phyloP scores from a whole-genome alignment of 345 rosid species.

The Aquilaria yunnanensis region DNA sequence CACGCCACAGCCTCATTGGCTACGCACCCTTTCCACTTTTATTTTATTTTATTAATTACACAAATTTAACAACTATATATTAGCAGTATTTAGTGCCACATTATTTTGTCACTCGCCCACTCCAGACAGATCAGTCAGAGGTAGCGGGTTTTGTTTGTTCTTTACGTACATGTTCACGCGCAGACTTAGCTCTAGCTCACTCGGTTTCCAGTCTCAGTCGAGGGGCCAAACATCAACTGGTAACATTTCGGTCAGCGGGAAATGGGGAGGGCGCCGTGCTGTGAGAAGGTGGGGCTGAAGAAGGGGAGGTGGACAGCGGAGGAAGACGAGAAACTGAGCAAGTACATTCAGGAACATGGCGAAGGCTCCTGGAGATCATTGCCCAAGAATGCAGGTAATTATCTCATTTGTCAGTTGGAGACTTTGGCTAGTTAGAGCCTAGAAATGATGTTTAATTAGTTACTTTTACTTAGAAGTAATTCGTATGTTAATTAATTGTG shows the following conservation, averaged over 20 bases:
- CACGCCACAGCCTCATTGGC: neutral
- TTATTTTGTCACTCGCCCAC: neutral
- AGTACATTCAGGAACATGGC: constrained; percentile 46
- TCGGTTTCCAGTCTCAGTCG: neutral
- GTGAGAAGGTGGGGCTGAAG: constrained; percentile 60
- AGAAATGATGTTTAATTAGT: neutral
- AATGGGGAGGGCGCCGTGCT: constrained; percentile 77
- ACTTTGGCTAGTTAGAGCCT: too few species aligned
- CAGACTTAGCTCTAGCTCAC: neutral
- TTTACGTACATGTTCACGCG: neutral
- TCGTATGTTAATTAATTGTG: neutral
- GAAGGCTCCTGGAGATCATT: constrained; percentile 70
- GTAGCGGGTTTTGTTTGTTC: neutral
- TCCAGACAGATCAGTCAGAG: neutral
- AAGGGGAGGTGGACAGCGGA: constrained; percentile 61
- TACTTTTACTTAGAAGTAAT: neutral
- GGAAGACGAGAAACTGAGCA: constrained; percentile 42
- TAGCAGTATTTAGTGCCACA: too few species aligned
- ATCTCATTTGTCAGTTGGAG: neutral
- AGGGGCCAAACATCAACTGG: neutral
- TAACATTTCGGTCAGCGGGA: neutral
- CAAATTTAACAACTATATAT: neutral
- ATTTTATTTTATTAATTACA: neutral
- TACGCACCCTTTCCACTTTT: too few species aligned
- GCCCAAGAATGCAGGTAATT: constrained; percentile 54